phyloP scores from a whole-genome alignment of 306 rosid species.

The Quercus robur region DNA sequence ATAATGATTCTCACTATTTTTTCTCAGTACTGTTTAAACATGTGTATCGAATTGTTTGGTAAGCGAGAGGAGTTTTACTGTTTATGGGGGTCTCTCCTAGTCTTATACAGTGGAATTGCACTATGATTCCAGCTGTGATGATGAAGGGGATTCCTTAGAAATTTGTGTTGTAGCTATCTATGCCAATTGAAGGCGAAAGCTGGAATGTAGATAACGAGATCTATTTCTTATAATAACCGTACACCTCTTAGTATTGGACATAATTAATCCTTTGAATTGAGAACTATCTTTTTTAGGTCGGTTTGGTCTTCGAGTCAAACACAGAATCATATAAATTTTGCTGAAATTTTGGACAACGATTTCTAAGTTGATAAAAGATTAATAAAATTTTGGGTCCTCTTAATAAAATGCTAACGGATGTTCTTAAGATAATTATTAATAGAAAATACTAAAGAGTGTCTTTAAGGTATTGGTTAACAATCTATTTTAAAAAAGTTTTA shows the following conservation, averaged over 20 bases:
- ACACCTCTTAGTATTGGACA: background rate
- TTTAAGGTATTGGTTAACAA: fast-evolving
- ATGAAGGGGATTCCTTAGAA: background rate
- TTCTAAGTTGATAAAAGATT: background rate
- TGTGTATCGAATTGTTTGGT: background rate
- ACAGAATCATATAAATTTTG: background rate
- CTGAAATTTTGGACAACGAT: background rate
- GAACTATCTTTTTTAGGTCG: background rate
- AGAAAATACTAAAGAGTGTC: fast-evolving
- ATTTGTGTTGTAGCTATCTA: background rate
- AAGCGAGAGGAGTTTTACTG: background rate
- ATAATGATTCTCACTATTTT: background rate
- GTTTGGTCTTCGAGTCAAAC: background rate
- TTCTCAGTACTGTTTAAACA: background rate
- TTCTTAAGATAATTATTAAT: no score
- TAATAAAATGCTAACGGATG: no score
- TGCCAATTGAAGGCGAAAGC: background rate
- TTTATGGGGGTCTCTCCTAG: background rate
- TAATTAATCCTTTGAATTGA: background rate
- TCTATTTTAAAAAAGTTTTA: no score
- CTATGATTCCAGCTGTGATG: no score
- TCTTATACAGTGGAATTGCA: no score
- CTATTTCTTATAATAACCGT: background rate
- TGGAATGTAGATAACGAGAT: background rate
- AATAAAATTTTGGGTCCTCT: background rate